These are phyloP conservation scores for Inonotus obliquus DNA, from an alignment of 1,284 basidiomycete species.

Conservation along the genomic window DNA sequence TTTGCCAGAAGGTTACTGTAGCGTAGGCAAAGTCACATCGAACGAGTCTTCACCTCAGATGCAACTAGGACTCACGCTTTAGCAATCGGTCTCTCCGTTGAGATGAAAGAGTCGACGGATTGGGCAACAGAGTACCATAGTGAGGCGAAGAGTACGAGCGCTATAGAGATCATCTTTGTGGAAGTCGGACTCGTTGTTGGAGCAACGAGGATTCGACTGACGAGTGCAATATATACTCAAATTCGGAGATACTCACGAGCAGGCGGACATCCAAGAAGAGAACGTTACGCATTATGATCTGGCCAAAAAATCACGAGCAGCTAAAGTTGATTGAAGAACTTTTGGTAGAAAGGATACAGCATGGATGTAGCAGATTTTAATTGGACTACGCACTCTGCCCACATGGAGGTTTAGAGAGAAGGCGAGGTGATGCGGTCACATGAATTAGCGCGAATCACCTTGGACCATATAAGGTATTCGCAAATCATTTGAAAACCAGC, in stretches of 20 bases:
- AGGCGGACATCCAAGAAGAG: background rate
- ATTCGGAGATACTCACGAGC: background rate
- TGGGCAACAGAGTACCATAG: constrained; percentile 4
- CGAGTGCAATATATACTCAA: background rate
- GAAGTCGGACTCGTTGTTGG: background rate
- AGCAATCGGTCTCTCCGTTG: constrained; percentile 22
- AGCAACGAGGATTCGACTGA: background rate
- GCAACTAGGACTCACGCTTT: constrained; percentile 14
- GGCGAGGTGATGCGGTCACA: background rate
- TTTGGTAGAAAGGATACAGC: background rate
- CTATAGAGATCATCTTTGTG: constrained; percentile 1
- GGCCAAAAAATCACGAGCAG: background rate
- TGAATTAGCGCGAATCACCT: background rate
- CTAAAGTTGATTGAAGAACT: no score
- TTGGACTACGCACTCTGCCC: background rate
- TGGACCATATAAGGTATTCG: no score
- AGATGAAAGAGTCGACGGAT: constrained; percentile 16
- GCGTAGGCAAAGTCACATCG: background rate
- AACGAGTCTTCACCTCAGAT: background rate
- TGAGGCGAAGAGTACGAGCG: constrained; percentile 4
- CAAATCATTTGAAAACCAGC: no score
- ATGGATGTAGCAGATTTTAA: background rate
- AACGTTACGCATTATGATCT: background rate
- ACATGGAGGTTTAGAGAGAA: background rate
- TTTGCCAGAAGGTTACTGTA: constrained; percentile 22